Conservation (phyloP, 2,329 filamentous ascomycete genomes). For the Erysiphe pulchra region DNA sequence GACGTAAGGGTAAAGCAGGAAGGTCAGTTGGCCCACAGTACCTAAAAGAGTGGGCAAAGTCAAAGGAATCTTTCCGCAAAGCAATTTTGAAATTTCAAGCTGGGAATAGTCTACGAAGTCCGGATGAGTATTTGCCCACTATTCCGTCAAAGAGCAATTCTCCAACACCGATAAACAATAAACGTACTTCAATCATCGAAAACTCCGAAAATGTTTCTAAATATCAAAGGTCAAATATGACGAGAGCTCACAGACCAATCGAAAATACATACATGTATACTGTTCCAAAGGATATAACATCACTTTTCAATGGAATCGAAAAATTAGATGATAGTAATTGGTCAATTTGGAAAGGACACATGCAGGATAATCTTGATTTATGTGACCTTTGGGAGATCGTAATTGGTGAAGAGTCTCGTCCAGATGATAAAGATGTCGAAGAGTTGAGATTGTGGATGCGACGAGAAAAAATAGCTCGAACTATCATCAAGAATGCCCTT, state of each 20-base stretch:
- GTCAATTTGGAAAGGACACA: not conserved
- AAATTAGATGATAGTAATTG: not conserved
- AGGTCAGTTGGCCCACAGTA: not conserved
- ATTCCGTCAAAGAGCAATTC: not conserved
- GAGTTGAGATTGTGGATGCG: no score
- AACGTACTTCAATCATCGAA: not conserved
- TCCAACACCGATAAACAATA: not conserved
- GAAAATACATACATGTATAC: not conserved
- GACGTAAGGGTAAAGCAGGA: not conserved
- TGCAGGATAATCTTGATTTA: not conserved
- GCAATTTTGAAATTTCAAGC: not conserved
- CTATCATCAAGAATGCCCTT: not conserved
- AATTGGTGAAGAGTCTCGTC: not conserved
- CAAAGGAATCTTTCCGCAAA: not conserved
- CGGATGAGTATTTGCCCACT: no score
- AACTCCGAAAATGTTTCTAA: not conserved
- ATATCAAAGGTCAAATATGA: not conserved
- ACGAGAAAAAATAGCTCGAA: not conserved
- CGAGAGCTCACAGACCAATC: not conserved
- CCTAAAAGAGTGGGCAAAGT: not conserved
- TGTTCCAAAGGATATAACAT: not conserved
- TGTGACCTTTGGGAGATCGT: constrained; percentile 1
- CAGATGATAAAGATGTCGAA: no score
- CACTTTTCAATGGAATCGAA: not conserved
- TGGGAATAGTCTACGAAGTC: not conserved